A percentile compares a stretch with the other conserved stretches of the same genome.
Evolutionary conservation across 1,284 basidiomycete species (phyloP).

Genomic region (Sporisorium sorghi): DNA sequence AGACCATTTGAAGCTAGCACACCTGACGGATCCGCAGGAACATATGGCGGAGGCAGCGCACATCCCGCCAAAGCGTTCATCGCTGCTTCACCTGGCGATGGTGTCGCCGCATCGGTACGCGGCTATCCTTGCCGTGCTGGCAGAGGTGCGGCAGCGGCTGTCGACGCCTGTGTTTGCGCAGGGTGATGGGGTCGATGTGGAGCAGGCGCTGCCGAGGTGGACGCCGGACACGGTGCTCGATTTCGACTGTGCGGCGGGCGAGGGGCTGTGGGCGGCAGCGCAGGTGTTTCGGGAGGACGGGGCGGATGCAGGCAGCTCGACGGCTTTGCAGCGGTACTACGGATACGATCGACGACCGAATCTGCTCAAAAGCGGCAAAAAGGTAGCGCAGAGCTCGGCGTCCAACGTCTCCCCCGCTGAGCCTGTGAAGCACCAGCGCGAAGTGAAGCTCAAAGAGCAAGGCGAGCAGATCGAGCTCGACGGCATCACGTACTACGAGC

Average conservation of each 20-base stretch:
- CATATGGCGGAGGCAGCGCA: conserved; percentile 36
- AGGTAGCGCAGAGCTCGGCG: conserved; percentile 31
- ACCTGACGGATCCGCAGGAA: conserved; percentile 41
- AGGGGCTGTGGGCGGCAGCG: conserved; percentile 63
- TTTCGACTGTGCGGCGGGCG: conserved; percentile 53
- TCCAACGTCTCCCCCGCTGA: conserved; percentile 29
- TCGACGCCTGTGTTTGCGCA: conserved; percentile 4
- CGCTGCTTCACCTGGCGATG: conserved; percentile 44
- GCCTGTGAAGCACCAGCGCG: conserved; percentile 7
- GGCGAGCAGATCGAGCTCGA: conserved; percentile 41
- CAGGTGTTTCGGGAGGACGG: conserved; percentile 48
- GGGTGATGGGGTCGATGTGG: not conserved
- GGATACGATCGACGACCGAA: conserved; percentile 50
- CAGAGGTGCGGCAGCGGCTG: conserved; percentile 37
- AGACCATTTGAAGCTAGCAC: conserved; percentile 40
- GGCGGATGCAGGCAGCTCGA: conserved; percentile 2
- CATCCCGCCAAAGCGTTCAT: conserved; percentile 43
- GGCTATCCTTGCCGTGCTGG: conserved; percentile 43
- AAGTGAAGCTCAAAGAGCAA: conserved; percentile 30
- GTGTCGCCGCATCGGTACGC: conserved; percentile 50
- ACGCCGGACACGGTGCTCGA: conserved; percentile 54
- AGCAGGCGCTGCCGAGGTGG: conserved; percentile 38
- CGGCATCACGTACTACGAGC: conserved; percentile 36
- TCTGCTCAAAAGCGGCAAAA: conserved; percentile 47
- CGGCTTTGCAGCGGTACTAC: conserved; percentile 27